Evolutionary conservation across 345 rosid species (phyloP).

Genomic region (Aurinia saxatilis): DNA sequence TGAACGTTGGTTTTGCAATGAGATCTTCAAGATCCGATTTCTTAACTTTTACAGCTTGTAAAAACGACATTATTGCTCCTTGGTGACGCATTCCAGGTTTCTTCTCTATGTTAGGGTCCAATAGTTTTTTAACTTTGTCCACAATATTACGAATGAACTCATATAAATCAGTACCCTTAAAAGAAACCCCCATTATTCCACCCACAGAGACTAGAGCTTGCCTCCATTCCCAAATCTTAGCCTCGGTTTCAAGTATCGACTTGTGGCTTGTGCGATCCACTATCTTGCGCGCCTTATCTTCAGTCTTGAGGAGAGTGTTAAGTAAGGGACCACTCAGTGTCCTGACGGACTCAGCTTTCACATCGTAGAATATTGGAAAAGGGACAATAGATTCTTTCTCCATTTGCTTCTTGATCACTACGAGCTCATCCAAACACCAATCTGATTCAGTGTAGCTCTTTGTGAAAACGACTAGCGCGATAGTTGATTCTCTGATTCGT

Average conservation of each 20-base stretch:
- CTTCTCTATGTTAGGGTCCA: neutral
- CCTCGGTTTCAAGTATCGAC: slow-evolving; percentile 8
- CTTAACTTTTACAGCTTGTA: neutral
- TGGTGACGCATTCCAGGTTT: no score
- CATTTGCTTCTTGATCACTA: slow-evolving; percentile 23
- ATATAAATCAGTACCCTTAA: neutral
- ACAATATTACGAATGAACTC: neutral
- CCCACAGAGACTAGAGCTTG: slow-evolving; percentile 10
- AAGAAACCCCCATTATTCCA: neutral
- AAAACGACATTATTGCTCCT: neutral
- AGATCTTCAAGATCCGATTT: slow-evolving; percentile 1
- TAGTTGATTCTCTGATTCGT: slow-evolving; percentile 15
- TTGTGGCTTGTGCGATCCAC: neutral
- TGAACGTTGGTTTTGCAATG: neutral
- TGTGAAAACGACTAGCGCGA: slow-evolving; percentile 16
- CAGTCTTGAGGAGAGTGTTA: neutral
- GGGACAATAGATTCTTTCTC: neutral
- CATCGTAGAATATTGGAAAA: slow-evolving; percentile 13
- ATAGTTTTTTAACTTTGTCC: neutral
- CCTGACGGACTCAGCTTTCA: neutral
- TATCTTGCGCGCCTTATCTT: neutral
- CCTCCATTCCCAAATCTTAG: slow-evolving; percentile 4
- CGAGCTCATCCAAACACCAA: no score
- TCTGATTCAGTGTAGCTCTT: neutral
- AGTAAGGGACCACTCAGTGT: neutral